Percentiles rank a stretch among this genome's conserved stretches.
These are phyloP conservation scores for Aspergillus phoenicis DNA, from an alignment of 2,329 filamentous ascomycete genomes.

Conservation along the genomic window DNA sequence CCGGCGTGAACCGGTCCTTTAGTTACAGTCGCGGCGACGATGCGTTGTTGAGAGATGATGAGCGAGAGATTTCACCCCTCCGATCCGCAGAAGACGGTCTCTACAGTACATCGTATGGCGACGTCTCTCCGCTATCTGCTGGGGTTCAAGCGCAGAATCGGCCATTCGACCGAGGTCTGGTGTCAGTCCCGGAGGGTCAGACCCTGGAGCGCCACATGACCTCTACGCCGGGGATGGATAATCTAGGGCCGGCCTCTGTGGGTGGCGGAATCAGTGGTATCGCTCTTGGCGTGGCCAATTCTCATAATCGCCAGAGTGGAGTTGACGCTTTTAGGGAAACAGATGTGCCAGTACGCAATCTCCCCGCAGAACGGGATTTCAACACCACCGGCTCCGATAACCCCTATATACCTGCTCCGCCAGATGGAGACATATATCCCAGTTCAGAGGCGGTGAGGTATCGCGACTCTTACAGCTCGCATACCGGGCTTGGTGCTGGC, in stretches of 20 bases:
- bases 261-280: conserved; percentile 69
- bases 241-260: conserved; percentile 63
- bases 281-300: conserved; percentile 66
- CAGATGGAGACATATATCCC: conserved; percentile 16
- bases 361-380: conserved; percentile 39
- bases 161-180: neutral
- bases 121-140: conserved; percentile 16
- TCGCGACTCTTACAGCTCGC: conserved; percentile 45
- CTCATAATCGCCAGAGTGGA: conserved; percentile 66
- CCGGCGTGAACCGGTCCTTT: conserved; percentile 25
- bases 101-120: conserved; percentile 13
- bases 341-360: conserved; percentile 28
- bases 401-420: conserved; percentile 37
- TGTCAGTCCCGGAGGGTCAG: conserved; percentile 13
- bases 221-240: conserved; percentile 66
- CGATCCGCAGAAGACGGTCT: neutral
- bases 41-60: conserved; percentile 1
- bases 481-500: conserved; percentile 37
- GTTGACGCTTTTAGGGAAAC: conserved; percentile 60
- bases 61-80: conserved; percentile 1
- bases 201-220: conserved; percentile 35
- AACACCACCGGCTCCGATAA: conserved; percentile 40
- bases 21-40: conserved; percentile 27
- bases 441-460: conserved; percentile 34
- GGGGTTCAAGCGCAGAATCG: conserved; percentile 1